Evolutionary conservation across 2,329 filamentous ascomycete genomes (phyloP), one percentile per base, ranked within the genome.

Genomic region (Drechslerella dactyloides): DNA sequence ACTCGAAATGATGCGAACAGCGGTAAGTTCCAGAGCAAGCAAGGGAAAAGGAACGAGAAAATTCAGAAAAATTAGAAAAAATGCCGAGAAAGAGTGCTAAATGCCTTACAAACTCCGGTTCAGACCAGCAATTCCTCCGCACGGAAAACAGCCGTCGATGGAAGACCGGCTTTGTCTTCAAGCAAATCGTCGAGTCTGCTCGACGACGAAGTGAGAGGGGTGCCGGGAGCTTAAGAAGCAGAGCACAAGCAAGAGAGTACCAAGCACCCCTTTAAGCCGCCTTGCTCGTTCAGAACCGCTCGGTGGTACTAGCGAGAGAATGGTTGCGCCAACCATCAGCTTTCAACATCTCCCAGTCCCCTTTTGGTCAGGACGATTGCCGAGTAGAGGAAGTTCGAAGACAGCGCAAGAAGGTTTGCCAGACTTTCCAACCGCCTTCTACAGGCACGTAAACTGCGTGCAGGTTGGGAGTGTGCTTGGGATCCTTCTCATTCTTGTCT

Each of bases 341-440:
- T 48, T 48, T 48, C 44, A 48, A 48, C 19, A 48, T 48, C 23
- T 17, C 46, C 65, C 59, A 64, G 42, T 59, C 66, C 66, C 50
- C 19, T 70, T 70, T 64, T 60, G 66, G 66, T 50, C 27, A 59
- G 53, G 63, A 59, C 59, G 66, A 70, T 70, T 70, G 66, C 66
- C 66, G 66, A 70, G 61, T 65, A 30, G 33, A 70, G 66, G 66
- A 70, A 70, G 66, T 60, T 70, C 66, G 66, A 70, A 70, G 66
- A 70, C 66, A 64, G 55, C 42, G 23, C 44, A 37, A 70, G 66
- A 57, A 70, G 66, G 66, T 70, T 70, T 70, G 66, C 59, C 66
- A 70, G 66, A 62, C 57, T 58, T 37, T 42, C 56, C 46, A 23
- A 40, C 58, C 30, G 51, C 44, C 50, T 30, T 19, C 33, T 44